phyloP scores from a whole-genome alignment of 2,329 filamentous ascomycete genomes.

The Bipolaris zeicola region DNA sequence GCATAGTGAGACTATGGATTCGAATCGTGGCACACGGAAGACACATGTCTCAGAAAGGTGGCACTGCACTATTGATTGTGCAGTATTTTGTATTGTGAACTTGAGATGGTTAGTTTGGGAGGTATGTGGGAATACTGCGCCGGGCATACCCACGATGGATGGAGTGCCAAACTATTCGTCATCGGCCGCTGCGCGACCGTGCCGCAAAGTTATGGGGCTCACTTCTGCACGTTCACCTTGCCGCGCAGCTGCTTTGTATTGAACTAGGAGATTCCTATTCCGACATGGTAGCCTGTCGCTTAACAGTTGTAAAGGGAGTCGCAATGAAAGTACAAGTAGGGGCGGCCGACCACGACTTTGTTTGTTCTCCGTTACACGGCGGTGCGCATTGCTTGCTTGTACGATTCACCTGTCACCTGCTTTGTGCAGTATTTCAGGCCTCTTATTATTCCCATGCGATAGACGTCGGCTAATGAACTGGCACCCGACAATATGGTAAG shows the following conservation, averaged over 20 bases:
- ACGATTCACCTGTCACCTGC: not conserved
- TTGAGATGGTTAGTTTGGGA: not conserved
- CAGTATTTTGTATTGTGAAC: not conserved
- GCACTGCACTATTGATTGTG: conserved; percentile 5
- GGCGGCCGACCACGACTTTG: not conserved
- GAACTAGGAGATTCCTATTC: conserved; percentile 1
- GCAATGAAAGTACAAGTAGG: conserved; percentile 4
- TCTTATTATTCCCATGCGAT: conserved; percentile 23
- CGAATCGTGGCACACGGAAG: not conserved
- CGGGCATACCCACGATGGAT: not conserved
- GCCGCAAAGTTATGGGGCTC: not conserved
- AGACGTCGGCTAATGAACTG: conserved; percentile 10
- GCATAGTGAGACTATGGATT: not conserved
- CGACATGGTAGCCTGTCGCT: not conserved
- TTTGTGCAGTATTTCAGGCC: conserved; percentile 2
- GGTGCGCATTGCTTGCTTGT: not conserved
- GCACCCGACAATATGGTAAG: conserved; percentile 11
- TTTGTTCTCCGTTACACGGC: not conserved
- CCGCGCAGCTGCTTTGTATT: conserved; percentile 8
- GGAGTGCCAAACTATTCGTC: not conserved
- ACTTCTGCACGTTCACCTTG: not conserved
- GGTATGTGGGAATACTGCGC: not conserved
- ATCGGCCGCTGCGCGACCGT: not conserved
- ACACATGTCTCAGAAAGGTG: not conserved
- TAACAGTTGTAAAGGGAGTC: not conserved